Conservation (phyloP, 1,139 yeast species). For the Saccharomyces hybrid region DNA sequence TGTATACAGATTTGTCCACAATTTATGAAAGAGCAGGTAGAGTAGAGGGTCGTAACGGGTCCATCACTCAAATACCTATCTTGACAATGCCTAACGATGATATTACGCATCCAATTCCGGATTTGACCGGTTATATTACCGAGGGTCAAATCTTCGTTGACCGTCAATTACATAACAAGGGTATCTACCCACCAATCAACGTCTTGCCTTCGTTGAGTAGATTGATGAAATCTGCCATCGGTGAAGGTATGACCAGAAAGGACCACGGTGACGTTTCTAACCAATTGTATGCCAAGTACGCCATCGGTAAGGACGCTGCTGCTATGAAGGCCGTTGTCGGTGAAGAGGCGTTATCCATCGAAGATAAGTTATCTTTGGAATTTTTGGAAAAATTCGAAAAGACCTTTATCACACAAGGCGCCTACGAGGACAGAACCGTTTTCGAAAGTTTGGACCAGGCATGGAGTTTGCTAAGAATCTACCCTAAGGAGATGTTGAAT, state of each 20-base stretch:
- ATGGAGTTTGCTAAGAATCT: constrained; percentile 94
- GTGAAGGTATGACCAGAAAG: constrained; percentile 99
- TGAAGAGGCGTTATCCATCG: constrained; percentile 97
- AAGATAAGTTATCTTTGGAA: constrained; percentile 93
- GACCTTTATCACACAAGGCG: constrained; percentile 91
- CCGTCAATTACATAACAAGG: constrained; percentile 92
- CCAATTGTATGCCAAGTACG: constrained; percentile 97
- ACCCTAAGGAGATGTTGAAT: constrained; percentile 97
- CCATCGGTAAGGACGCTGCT: constrained; percentile 99
- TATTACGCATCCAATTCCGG: constrained; percentile 99
- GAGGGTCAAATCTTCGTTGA: constrained; percentile 98
- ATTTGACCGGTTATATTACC: constrained; percentile 97
- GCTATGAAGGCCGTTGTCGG: constrained; percentile 99
- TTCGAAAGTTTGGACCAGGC: constrained; percentile 96
- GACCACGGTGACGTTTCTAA: constrained; percentile 99
- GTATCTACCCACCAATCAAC: constrained; percentile 97
- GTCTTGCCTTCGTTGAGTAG: constrained; percentile 96
- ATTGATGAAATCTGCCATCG: constrained; percentile 98
- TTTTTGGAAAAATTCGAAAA: constrained; percentile 96
- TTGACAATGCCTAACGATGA: constrained; percentile 99
- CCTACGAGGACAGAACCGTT: constrained; percentile 88
- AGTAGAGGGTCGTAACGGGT: constrained; percentile 99
- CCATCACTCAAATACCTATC: constrained; percentile 97
- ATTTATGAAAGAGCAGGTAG: constrained; percentile 99
- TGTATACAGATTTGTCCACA: constrained; percentile 98